Conservation (phyloP, 306 rosid genomes). For the Lathyrus oleraceus region DNA sequence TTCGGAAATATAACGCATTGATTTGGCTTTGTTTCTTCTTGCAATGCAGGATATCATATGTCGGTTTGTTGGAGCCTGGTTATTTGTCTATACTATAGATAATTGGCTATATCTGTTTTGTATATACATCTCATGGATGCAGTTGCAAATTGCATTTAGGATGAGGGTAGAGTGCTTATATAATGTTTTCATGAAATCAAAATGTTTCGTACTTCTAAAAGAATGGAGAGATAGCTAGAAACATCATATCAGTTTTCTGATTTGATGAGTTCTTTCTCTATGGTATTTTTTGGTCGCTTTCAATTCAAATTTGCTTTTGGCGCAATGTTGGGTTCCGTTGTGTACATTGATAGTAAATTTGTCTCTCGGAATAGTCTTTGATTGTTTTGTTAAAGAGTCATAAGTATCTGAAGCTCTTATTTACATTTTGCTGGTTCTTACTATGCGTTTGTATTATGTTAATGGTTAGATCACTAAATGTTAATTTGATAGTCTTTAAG, state of each 20-base stretch:
- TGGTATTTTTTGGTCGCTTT: conserved; percentile 31
- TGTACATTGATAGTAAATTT: conserved; percentile 10
- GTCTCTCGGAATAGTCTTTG: neutral
- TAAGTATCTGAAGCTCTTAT: neutral
- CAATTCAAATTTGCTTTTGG: conserved; percentile 27
- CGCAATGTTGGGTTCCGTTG: conserved; percentile 12
- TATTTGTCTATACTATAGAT: conserved; percentile 26
- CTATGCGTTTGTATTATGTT: neutral
- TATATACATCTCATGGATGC: conserved; percentile 33
- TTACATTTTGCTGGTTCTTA: conserved; percentile 12
- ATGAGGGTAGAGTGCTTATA: conserved; percentile 38
- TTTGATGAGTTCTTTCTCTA: conserved; percentile 16
- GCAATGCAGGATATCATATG: conserved; percentile 41
- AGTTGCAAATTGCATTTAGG: conserved; percentile 29
- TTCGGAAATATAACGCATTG: conserved; percentile 14
- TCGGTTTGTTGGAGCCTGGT: conserved; percentile 33
- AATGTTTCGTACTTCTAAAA: neutral
- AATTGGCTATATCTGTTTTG: conserved; percentile 27
- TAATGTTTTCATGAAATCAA: conserved; percentile 29
- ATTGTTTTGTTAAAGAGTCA: neutral
- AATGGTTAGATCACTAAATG: too few relatives aligned
- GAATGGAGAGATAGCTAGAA: neutral
- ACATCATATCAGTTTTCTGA: conserved; percentile 29
- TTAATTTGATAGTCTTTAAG: too few relatives aligned
- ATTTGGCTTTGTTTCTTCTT: conserved; percentile 34